Conservation (phyloP, 192 early-diverging fungal genomes). For the Chytriomyces sp. region DNA sequence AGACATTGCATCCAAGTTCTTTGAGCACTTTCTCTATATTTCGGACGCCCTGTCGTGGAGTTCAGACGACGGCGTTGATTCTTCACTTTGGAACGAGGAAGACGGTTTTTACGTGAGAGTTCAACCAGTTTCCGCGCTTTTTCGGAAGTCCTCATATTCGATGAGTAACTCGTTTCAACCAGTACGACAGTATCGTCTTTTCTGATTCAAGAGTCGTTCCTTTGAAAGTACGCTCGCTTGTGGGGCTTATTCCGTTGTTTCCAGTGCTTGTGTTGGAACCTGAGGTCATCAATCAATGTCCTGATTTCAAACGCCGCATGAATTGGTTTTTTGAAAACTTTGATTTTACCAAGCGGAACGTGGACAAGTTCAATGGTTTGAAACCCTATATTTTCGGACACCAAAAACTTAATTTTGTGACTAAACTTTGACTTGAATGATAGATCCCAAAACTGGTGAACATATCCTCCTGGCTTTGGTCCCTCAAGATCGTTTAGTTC, state of each 20-base stretch:
- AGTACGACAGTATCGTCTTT: conserved; percentile 57
- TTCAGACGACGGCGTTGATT: conserved; percentile 37
- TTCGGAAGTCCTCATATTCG: not conserved
- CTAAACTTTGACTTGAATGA: not conserved
- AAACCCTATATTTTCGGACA: not conserved
- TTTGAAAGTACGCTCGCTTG: conserved; percentile 57
- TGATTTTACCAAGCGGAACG: conserved; percentile 38
- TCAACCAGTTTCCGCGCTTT: not conserved
- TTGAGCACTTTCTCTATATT: conserved; percentile 65
- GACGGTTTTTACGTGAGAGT: conserved; percentile 55
- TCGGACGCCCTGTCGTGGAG: conserved; percentile 60
- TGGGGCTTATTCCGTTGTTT: conserved; percentile 58
- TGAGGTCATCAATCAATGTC: conserved; percentile 23
- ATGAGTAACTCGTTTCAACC: not conserved
- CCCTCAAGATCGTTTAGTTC: conserved; percentile 45
- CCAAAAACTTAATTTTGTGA: not conserved
- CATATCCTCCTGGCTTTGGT: conserved; percentile 51
- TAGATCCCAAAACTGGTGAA: conserved; percentile 25
- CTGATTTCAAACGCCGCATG: conserved; percentile 43
- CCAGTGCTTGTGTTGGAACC: conserved; percentile 52
- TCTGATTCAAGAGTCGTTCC: conserved; percentile 50
- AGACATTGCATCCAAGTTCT: conserved; percentile 63
- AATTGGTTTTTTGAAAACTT: conserved; percentile 48
- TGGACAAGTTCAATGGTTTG: conserved; percentile 31
- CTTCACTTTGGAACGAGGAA: conserved; percentile 48